phyloP scores from a whole-genome alignment of 2,329 filamentous ascomycete genomes.

The Clonostachys byssicola region DNA sequence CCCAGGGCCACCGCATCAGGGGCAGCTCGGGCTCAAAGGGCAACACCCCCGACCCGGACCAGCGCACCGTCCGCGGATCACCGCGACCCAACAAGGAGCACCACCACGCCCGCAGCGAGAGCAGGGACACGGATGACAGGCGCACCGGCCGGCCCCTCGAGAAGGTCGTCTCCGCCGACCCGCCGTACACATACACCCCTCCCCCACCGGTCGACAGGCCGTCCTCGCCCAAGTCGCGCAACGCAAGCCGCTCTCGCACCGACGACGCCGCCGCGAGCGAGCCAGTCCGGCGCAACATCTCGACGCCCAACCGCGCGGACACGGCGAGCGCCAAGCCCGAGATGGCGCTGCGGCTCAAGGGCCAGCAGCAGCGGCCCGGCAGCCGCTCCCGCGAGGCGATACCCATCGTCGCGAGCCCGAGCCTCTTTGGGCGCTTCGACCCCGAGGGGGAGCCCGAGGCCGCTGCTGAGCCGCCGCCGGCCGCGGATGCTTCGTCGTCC shows the following conservation, averaged over 20 bases:
- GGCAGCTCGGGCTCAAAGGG: too few relatives aligned
- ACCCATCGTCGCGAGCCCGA: slow-evolving; percentile 17
- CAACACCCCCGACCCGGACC: too few relatives aligned
- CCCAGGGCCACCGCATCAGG: neutral
- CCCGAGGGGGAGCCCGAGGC: too few relatives aligned
- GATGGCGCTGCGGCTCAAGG: neutral
- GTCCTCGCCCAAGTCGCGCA: slow-evolving; percentile 8
- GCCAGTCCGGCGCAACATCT: too few relatives aligned
- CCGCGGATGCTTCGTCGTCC: too few relatives aligned
- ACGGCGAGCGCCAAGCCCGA: too few relatives aligned
- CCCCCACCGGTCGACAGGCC: slow-evolving; percentile 2
- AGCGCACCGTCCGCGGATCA: too few relatives aligned
- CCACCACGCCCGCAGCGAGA: too few relatives aligned
- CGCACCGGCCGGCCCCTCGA: neutral
- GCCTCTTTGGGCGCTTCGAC: slow-evolving; percentile 7
- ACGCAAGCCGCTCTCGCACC: slow-evolving; percentile 6
- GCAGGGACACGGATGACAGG: neutral
- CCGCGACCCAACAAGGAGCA: too few relatives aligned
- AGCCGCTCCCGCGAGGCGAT: slow-evolving; percentile 7
- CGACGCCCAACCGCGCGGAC: too few relatives aligned
- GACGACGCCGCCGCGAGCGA: neutral
- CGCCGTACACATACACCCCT: neutral
- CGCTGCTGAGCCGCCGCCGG: too few relatives aligned
- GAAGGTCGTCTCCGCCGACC: too few relatives aligned
- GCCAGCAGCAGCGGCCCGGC: neutral